Base-by-base conservation (phyloP, 1,139 yeast genomes). In the Candida albicans region DNA sequence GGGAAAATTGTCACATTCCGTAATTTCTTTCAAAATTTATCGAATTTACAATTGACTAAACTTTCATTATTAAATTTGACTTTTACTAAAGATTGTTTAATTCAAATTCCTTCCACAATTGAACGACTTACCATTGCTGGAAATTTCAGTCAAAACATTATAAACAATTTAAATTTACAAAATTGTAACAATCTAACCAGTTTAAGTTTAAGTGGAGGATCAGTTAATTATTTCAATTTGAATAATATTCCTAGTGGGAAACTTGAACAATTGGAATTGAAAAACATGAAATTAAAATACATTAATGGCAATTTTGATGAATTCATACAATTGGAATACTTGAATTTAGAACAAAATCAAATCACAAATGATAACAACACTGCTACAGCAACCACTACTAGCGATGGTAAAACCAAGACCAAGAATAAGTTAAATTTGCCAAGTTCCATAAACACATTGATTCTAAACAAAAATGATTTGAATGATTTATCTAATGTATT, bases 301-400 rank as follows among this genome's bases (percentile, higher is more conserved):
- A 10, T 46, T 3, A 11, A 18, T 9, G 51, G 51, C 3, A 33
- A 30, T 26, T 48, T 48, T 26, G 35, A 43, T 11, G 15, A 33
- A 8, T 42, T 45, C 22, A 34, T 24, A 11, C 13, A 36, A 8
- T 28, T 48, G 18, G 35, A 25, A 14, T 34, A 37, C 22, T 40
- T 48, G n/a, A 44, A 48, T 31, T 34, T 48, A 11, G 48, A 45
- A 33, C 27, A 38, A 7, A 48, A 48, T 48, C 32, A 40, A 25
- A 31, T 40, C 13, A 39, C 29, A 3, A 27, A 9, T 4, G 29
- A n/a, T 3, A 27, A 8, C n/a, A 27, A n/a, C 11, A 29, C 6
- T 29, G 5, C 22, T 5, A 18, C 5, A 3, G 5, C 22, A 3
- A 18, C 22, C 22, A 18, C 22, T 5, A 18, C 22, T 18, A 18